Percentiles rank a stretch among this genome's conserved stretches.
These are phyloP conservation scores for Pisolithus tinctorius DNA, from an alignment of 768 basidiomycete genomes.

Conservation along the genomic window DNA sequence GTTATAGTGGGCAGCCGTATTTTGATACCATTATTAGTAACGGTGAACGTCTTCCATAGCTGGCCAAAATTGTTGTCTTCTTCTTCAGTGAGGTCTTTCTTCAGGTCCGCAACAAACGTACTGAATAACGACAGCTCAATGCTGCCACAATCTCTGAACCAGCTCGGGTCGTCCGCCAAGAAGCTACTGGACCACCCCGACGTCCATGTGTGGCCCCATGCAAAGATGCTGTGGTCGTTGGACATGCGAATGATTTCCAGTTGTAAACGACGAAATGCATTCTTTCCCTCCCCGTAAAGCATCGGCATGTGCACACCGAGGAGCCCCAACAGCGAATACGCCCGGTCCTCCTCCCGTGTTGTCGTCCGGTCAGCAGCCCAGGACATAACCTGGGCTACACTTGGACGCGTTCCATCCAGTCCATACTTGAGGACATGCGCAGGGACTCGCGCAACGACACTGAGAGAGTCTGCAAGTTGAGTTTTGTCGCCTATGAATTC, in stretches of 20 bases:
- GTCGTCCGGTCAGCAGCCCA: too few relatives aligned
- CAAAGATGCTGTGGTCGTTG: not conserved
- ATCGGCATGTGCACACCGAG: slow-evolving; percentile 5
- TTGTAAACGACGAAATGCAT: slow-evolving; percentile 5
- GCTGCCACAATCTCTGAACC: not conserved
- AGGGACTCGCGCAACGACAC: not conserved
- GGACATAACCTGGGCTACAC: not conserved
- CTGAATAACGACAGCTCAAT: too few relatives aligned
- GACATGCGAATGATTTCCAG: not conserved
- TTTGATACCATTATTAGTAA: too few relatives aligned
- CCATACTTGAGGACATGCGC: not conserved
- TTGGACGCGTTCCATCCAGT: not conserved
- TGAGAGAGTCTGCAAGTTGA: not conserved
- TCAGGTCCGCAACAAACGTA: too few relatives aligned
- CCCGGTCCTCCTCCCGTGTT: not conserved
- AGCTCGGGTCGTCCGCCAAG: not conserved
- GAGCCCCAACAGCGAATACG: slow-evolving; percentile 11
- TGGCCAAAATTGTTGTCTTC: too few relatives aligned
- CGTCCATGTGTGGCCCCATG: not conserved
- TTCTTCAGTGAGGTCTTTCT: too few relatives aligned
- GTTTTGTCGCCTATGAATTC: not conserved
- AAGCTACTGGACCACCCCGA: not conserved
- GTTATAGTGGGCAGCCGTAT: too few relatives aligned
- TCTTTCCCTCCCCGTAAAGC: slow-evolving; percentile 5
- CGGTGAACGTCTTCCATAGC: too few relatives aligned